These are phyloP conservation scores for Rhodotorula sp. DNA, from an alignment of 1,284 basidiomycete genomes.

Conservation along the genomic window DNA sequence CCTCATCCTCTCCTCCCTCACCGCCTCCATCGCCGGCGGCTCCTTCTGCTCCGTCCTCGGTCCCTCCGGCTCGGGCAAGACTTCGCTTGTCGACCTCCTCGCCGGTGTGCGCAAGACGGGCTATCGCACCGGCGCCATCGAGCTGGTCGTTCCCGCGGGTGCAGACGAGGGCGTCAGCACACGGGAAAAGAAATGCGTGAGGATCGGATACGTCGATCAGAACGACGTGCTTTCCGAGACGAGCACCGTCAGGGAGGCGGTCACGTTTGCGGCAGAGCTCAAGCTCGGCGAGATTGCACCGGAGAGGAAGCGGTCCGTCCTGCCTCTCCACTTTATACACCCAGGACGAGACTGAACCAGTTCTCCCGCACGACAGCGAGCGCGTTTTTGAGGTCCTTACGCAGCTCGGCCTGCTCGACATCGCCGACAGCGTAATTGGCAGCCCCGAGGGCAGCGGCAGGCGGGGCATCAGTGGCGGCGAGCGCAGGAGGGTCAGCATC, in stretches of 20 bases:
- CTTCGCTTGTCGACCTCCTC: conserved; percentile 82
- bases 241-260: conserved; percentile 70
- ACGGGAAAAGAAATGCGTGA: conserved; percentile 51
- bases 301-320: conserved; percentile 59
- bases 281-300: conserved; percentile 78
- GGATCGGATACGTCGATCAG: conserved; percentile 81
- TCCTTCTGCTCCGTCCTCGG: conserved; percentile 84
- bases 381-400: conserved; percentile 68
- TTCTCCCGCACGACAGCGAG: conserved; percentile 44
- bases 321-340: too few relatives aligned
- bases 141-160: conserved; percentile 55
- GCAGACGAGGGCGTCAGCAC: too few relatives aligned
- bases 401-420: conserved; percentile 70
- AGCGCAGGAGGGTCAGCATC: conserved; percentile 63
- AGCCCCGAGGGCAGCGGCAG: conserved; percentile 55
- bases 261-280: conserved; percentile 78
- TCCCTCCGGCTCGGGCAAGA: conserved; percentile 60
- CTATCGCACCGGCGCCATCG: conserved; percentile 64
- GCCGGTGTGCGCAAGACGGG: conserved; percentile 75
- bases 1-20: conserved; percentile 69
- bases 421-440: conserved; percentile 76
- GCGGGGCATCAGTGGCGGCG: conserved; percentile 68
- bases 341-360: neutral
- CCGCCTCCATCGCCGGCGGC: conserved; percentile 70
- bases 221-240: conserved; percentile 44